phyloP scores from a whole-genome alignment of 106 monocot genomes.

The Allium fistulosum region DNA sequence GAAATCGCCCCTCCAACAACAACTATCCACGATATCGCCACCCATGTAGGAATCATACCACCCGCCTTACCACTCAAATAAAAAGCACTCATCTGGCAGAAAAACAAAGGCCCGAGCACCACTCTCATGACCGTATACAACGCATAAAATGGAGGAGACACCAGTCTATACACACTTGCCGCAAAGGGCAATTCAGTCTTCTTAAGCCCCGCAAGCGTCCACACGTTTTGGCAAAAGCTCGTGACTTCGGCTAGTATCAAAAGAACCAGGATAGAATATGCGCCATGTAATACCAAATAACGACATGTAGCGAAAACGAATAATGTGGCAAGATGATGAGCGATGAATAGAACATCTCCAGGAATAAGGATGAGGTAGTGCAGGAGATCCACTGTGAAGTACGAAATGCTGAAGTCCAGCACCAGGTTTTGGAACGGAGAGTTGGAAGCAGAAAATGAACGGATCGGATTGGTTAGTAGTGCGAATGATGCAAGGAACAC shows the following conservation, averaged over 20 bases:
- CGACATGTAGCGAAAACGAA: constrained; percentile 93
- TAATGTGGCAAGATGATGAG: constrained; percentile 94
- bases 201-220: constrained; percentile 72
- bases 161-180: constrained; percentile 24
- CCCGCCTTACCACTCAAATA: constrained; percentile 58
- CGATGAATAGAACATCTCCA: constrained; percentile 75
- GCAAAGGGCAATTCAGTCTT: constrained; percentile 39
- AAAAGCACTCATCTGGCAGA: constrained; percentile 68
- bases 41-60: constrained; percentile 71
- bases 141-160: constrained; percentile 70
- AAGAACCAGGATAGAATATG: constrained; percentile 60
- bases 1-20: constrained; percentile 76
- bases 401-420: constrained; percentile 86
- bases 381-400: constrained; percentile 79
- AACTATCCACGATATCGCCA: constrained; percentile 76
- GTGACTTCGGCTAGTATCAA: constrained; percentile 78
- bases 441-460: constrained; percentile 38
- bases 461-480: constrained; percentile 14
- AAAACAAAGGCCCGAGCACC: constrained; percentile 69
- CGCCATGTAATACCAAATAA: constrained; percentile 61
- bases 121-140: constrained; percentile 69
- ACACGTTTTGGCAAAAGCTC: constrained; percentile 78
- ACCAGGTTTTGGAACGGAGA: constrained; percentile 45
- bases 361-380: constrained; percentile 72
- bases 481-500: constrained; percentile 43